Evolutionary conservation across 495 filamentous ascomycete species (phyloP).

Genomic region (Recurvomyces mirabilis): DNA sequence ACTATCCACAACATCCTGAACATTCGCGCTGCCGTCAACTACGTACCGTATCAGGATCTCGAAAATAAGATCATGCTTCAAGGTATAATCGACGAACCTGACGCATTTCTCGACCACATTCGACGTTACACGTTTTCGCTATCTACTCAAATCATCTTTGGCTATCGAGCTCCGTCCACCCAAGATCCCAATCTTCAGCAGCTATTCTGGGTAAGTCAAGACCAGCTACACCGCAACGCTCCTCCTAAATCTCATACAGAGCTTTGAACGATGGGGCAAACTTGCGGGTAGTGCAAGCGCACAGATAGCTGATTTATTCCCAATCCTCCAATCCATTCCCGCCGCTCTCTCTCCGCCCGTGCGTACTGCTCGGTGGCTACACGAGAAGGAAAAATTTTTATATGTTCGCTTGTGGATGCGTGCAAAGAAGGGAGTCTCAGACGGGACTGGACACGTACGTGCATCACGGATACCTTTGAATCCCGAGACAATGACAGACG

Average conservation of each 20-base stretch:
- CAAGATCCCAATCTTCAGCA: constrained; percentile 28
- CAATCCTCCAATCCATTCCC: constrained; percentile 34
- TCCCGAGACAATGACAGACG: too few relatives aligned
- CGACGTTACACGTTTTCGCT: constrained; percentile 4
- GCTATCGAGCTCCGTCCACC: constrained; percentile 32
- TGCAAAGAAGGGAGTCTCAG: constrained; percentile 12
- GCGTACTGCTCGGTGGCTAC: constrained; percentile 27
- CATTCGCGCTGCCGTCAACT: constrained; percentile 27
- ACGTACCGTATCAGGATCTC: constrained; percentile 43
- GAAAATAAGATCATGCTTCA: constrained; percentile 41
- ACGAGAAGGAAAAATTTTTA: constrained; percentile 33
- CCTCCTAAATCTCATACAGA: too few relatives aligned
- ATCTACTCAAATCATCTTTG: constrained; percentile 30
- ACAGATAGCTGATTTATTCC: constrained; percentile 41
- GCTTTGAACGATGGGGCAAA: too few relatives aligned
- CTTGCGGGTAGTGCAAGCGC: too few relatives aligned
- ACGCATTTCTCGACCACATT: constrained; percentile 36
- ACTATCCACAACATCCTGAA: constrained; percentile 38
- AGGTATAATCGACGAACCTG: constrained; percentile 31
- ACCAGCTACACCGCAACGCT: too few relatives aligned
- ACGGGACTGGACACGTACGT: constrained; percentile 32
- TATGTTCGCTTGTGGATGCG: constrained; percentile 15
- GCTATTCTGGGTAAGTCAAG: too few relatives aligned
- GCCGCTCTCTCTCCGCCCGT: constrained; percentile 34
- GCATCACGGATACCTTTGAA: too few relatives aligned